Conservation (phyloP, 2,329 filamentous ascomycete genomes). For the Bipolaris victoriae region DNA sequence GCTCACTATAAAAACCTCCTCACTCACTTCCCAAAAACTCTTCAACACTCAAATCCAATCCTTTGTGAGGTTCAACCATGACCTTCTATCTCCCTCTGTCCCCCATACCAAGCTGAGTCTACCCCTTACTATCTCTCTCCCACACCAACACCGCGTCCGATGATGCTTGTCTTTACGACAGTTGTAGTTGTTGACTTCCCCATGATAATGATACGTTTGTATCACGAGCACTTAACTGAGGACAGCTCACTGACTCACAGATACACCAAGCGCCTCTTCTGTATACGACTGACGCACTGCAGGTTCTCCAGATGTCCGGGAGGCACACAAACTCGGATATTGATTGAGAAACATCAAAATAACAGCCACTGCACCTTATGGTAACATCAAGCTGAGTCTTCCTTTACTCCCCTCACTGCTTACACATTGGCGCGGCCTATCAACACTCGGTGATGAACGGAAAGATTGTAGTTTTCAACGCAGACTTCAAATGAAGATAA, state of each 20-base stretch:
- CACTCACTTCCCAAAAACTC: not conserved
- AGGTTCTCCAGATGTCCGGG: not conserved
- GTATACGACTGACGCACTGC: not conserved
- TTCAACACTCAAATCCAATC: not conserved
- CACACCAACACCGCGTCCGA: not conserved
- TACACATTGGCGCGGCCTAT: not conserved
- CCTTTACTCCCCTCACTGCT: not conserved
- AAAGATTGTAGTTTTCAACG: not conserved
- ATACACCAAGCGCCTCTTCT: not conserved
- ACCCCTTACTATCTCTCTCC: not conserved
- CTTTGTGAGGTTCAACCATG: not conserved
- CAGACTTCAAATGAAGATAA: not conserved
- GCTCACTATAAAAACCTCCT: not conserved
- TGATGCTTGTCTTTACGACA: not conserved
- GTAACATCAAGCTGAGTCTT: not conserved
- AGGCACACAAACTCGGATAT: not conserved
- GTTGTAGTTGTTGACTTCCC: conserved; percentile 1
- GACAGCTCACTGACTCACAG: not conserved
- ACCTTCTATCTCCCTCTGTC: not conserved
- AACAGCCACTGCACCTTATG: not conserved
- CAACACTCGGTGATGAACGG: not conserved
- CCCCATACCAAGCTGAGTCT: not conserved
- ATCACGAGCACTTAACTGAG: not conserved
- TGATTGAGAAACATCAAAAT: not conserved
- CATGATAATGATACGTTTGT: not conserved